phyloP scores from a whole-genome alignment of 805 yeast genomes.

The Candida easanensis region DNA sequence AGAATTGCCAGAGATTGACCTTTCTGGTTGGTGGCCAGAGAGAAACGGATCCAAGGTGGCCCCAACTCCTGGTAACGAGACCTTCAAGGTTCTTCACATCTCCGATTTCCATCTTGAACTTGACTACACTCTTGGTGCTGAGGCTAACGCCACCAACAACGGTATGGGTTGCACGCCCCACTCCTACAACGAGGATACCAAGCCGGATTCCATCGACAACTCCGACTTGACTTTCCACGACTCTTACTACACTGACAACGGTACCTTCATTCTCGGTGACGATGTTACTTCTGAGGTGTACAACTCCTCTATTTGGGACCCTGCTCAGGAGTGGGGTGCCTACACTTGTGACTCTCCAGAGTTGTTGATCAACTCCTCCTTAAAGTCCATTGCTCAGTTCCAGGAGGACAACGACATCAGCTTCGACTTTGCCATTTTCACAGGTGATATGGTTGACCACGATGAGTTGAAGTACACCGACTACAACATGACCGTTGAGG shows the following conservation, averaged over 20 bases:
- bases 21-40: slow-evolving; percentile 42
- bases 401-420: slow-evolving; percentile 32
- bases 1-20: slow-evolving; percentile 45
- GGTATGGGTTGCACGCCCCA: slow-evolving; percentile 59
- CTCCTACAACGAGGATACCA: slow-evolving; percentile 13
- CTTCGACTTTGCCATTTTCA: slow-evolving; percentile 63
- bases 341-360: slow-evolving; percentile 69
- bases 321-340: slow-evolving; percentile 61
- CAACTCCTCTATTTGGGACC: slow-evolving; percentile 41
- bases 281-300: slow-evolving; percentile 22
- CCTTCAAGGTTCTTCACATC: slow-evolving; percentile 61
- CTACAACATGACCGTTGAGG: slow-evolving; percentile 43
- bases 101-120: slow-evolving; percentile 65
- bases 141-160: slow-evolving; percentile 50
- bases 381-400: slow-evolving; percentile 40
- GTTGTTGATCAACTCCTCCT: slow-evolving; percentile 54
- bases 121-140: slow-evolving; percentile 52
- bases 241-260: slow-evolving; percentile 30
- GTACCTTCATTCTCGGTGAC: slow-evolving; percentile 33
- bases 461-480: slow-evolving; percentile 48
- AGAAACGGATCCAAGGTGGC: slow-evolving; percentile 38
- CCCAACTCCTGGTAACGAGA: slow-evolving; percentile 42
- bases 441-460: slow-evolving; percentile 76
- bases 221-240: slow-evolving; percentile 29
- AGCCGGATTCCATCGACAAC: slow-evolving; percentile 16